Percentiles rank a stretch among this genome's conserved stretches.
phyloP scores from a whole-genome alignment of 441 rosid genomes.

The Populus hybrid region DNA sequence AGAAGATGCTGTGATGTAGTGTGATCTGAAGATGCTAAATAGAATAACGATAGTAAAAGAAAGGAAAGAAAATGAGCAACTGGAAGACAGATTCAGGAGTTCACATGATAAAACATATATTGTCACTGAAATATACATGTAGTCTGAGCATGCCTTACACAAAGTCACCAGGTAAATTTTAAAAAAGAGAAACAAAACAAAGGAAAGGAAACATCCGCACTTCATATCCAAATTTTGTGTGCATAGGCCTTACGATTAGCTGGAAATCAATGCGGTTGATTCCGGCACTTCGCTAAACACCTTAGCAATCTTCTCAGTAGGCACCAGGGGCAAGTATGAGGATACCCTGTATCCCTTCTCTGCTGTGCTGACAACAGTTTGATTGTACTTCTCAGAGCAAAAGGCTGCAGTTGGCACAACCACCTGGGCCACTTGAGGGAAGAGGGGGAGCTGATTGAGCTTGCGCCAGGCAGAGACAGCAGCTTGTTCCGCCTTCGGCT shows the following conservation, averaged over 20 bases:
- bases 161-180: neutral
- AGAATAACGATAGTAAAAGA: neutral
- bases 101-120: neutral
- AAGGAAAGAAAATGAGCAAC: neutral
- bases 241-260: neutral
- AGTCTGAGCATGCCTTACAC: neutral
- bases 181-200: neutral
- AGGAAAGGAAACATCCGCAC: neutral
- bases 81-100: neutral
- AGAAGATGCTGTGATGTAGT: neutral
- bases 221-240: neutral
- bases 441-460: constrained; percentile 74
- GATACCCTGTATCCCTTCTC: constrained; percentile 78
- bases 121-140: neutral
- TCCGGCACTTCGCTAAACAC: constrained; percentile 43
- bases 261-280: constrained; percentile 33
- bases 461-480: constrained; percentile 81
- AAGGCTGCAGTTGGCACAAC: constrained; percentile 79
- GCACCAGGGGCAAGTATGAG: constrained; percentile 77
- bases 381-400: constrained; percentile 80
- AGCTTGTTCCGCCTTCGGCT: constrained; percentile 82
- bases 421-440: constrained; percentile 72
- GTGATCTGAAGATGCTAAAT: neutral
- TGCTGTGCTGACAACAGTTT: constrained; percentile 56
- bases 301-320: constrained; percentile 75